Percentiles rank a stretch among this genome's conserved stretches.
Evolutionary conservation across 2,329 filamentous ascomycete species (phyloP).

Genomic region (Fonsecaea erecta): DNA sequence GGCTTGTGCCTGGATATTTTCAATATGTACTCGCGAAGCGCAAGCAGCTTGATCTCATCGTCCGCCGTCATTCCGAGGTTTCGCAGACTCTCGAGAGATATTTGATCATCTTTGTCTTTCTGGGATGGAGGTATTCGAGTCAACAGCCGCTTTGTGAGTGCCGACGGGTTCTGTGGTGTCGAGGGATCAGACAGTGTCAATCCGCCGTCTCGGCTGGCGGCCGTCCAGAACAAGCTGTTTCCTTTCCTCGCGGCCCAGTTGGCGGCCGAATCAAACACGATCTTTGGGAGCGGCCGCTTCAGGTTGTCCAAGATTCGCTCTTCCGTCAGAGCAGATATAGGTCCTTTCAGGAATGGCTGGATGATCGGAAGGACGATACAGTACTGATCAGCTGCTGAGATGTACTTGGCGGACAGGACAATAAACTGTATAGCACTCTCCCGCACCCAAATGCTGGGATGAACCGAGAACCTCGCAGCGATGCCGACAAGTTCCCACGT

Average conservation of each 20-base stretch:
- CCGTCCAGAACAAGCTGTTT: slow-evolving; percentile 84
- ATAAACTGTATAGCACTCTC: slow-evolving; percentile 87
- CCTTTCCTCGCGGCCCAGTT: slow-evolving; percentile 84
- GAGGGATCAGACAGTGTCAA: slow-evolving; percentile 68
- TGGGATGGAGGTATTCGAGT: slow-evolving; percentile 46
- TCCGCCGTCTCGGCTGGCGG: slow-evolving; percentile 70
- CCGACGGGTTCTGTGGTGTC: slow-evolving; percentile 54
- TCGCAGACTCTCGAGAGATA: slow-evolving; percentile 83
- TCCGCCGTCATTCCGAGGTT: slow-evolving; percentile 81
- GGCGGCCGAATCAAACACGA: slow-evolving; percentile 82
- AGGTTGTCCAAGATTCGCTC: slow-evolving; percentile 77
- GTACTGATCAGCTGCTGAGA: slow-evolving; percentile 78
- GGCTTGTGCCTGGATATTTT: slow-evolving; percentile 74
- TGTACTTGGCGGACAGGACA: slow-evolving; percentile 72
- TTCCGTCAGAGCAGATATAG: slow-evolving; percentile 72
- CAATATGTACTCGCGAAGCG: slow-evolving; percentile 89
- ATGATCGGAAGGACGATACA: slow-evolving; percentile 84
- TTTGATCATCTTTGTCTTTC: slow-evolving; percentile 90
- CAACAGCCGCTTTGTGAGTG: slow-evolving; percentile 60
- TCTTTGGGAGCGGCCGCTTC: slow-evolving; percentile 77
- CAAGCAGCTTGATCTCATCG: slow-evolving; percentile 87
- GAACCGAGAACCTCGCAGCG: slow-evolving; percentile 82
- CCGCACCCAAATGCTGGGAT: slow-evolving; percentile 93
- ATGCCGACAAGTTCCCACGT: slow-evolving; percentile 88
- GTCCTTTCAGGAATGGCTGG: slow-evolving; percentile 77